Base-by-base conservation (phyloP, 139 green algal genomes). In the Zygnema circumcarinatum region DNA sequence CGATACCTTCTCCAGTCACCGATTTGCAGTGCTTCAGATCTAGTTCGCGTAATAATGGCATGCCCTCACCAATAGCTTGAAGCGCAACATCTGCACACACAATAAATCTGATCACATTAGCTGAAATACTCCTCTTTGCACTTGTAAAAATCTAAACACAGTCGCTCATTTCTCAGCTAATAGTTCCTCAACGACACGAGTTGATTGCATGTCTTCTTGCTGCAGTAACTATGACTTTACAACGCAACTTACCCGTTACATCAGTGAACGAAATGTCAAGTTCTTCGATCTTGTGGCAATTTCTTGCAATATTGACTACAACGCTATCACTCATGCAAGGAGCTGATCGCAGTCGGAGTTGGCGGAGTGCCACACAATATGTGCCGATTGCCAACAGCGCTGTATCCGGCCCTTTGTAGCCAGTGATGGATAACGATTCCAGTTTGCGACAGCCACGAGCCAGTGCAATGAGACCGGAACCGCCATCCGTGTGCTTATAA, bases 1-100 rank as follows among this genome's bases (percentile, higher is more conserved):
- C 47, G 21, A 85, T 76, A 40, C 79, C 79, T 52, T 76, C 42
- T n/a, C 79, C 79, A 1, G 79, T 85, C 38, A 85, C 41, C 1
- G 29, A 68, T 68, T 85, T 85, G 79, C 79, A 85, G 52, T 85
- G 79, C 79, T 85, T 85, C 21, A 85, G 40, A 68, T 85, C 79
- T 22, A 85, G 52, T 31, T 41, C 25, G 25, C 74, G 1, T 29
- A 85, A 68, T 39, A 54, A 11, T 25, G 52, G 41, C 52, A 85
- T 29, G 11, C 47, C 42, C 29, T 29, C 29, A 3, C 79, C 79
- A 16, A 85, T 7, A 68, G 79, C 79, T 32, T 36, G 35, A 36
- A 85, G 41, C 31, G 40, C 79, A 76, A 40, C 31, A 76, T 85
- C 79, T 82, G 74, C 74, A 82, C 2, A 47, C 7, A 52, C 2